Evolutionary conservation across 129 eudicot genomes (phyloP), one percentile per base, ranked within the genome.

Genomic region (Deinandra increscens): DNA sequence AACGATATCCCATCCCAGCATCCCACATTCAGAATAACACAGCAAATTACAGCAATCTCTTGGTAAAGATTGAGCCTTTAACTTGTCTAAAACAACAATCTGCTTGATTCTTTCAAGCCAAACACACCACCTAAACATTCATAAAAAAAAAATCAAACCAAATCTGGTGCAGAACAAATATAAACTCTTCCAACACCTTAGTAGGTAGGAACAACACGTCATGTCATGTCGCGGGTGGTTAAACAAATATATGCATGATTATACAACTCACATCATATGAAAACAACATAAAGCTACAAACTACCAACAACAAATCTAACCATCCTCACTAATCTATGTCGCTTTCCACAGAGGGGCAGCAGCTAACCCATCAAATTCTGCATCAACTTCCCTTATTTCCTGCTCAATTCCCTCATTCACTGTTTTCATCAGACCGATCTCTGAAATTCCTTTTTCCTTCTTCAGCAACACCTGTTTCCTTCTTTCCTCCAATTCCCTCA

Each of bases 311-410:
- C 43, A 43, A 56, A 43, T 43, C 59, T 43, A 15, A 71, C 34
- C n/a, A 29, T 12, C 44, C 46, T 5, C 6, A 5, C 77, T 72
- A 10, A 54, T 55, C 20, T 39, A 39, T 34, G 44, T 2, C 1
- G 54, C 17, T 61, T 43, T 36, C 7, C 9, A 55, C 39, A 58
- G 61, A 80, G 22, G 82, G 15, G 84, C 64, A 68, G 92, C 56
- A 29, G 73, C 88, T 54, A 80, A 70, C 44, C 51, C 73, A 41
- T 72, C 78, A 66, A 89, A 93, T 46, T 85, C 88, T 0, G 10
- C 58, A 34, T 31, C 26, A 53, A 20, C 70, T 33, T 65, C 73
- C 60, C 17, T 63, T 11, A 87, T 59, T 41, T 49, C 50, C 11
- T 76, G 69, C 67, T 76, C 44, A 1, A 78, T 60, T 4, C 42